Evolutionary conservation across 176 grass and related monocot genomes (phyloP), one percentile per base, ranked within the genome.

Genomic region (Phragmites australis): DNA sequence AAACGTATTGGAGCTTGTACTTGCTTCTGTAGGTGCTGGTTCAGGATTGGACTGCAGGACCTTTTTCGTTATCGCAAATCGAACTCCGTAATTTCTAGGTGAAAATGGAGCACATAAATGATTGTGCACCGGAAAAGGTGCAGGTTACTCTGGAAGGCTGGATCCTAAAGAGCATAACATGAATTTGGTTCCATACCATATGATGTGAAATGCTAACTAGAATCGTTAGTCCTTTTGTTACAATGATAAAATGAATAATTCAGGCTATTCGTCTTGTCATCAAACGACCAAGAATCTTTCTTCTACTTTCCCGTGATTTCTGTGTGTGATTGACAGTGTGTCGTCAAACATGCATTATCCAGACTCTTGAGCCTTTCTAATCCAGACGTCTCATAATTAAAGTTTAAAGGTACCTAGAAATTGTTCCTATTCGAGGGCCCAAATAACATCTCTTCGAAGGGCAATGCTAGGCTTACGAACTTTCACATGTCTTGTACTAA

Each of bases 291-390:
- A 52, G 43, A 69, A 55, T 83, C 48, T 47, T 21, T 46, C 7
- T 14, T 46, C 3, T 10, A 6, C 27, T 82, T 87, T 77, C 15
- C 29, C 74, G 46, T 88, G 65, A 83, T 22, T 87, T 65, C 27
- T 45, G 73, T 23, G 49, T 55, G 65, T 32, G 65, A 71, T 14
- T n/a, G n/a, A n/a, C n/a, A n/a, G 34, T 29, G 8, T 29, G 73
- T 72, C 73, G 19, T 82, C 46, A 65, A 23, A 46, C 27, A n/a
- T 30, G 73, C 55, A 9, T 59, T 82, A 32, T 46, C 34, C 17
- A n/a, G n/a, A n/a, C n/a, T n/a, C n/a, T n/a, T 23, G 8, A 22
- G 27, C 13, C 43, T 42, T 74, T 75, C 0, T 51, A 62, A 53
- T 7, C 29, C 6, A 12, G 12, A 17, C 19, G 19, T 46, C 25